Evolutionary conservation across 2,329 filamentous ascomycete species (phyloP), one percentile per base, ranked within the genome.

Genomic region (Pestalotiopsis sp.): DNA sequence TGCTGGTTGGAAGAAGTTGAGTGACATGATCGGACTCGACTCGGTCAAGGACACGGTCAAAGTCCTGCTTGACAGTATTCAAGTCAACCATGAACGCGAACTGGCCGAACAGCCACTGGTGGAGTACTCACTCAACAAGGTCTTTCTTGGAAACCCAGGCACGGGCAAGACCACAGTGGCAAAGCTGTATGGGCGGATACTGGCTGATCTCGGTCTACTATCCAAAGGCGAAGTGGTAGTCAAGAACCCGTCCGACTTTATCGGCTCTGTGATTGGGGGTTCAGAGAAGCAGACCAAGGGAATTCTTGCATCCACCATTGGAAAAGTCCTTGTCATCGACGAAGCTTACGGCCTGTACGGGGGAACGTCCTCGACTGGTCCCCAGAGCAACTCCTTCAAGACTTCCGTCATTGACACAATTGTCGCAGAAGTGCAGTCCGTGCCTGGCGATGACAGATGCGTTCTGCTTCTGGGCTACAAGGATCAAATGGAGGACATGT

Each of bases 261-360:
- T 94, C 1, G 92, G 91, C 0, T 79, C 78, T 9, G 82, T 75
- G 0, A 70, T 95, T 0, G 93, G 93, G 0, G 81, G 85, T 1
- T 94, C 92, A 0, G 92, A 95, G 76, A 82, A 85, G 2, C 88
- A 90, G 41, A 95, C 92, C 0, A 95, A 93, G 72, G 90, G 83
- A 0, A 94, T 95, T 6, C 82, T 95, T 0, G 88, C 87, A 0
- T 81, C 89, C 0, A 89, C 91, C 0, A 71, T 86, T 0, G 93
- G 93, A 0, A 95, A 95, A 71, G 91, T 95, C 0, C 84, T 95
- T 0, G 87, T 95, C 14, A 94, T 95, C 2, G 93, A 95, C 70
- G 93, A 96, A 75, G 92, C 92, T 0, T 95, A 95, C 71, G 88
- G 89, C 41, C 82, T 95, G 0, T 87, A 84, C 60, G 78, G 80